Conservation (phyloP, 768 basidiomycete species). For the Amanita muscaria region DNA sequence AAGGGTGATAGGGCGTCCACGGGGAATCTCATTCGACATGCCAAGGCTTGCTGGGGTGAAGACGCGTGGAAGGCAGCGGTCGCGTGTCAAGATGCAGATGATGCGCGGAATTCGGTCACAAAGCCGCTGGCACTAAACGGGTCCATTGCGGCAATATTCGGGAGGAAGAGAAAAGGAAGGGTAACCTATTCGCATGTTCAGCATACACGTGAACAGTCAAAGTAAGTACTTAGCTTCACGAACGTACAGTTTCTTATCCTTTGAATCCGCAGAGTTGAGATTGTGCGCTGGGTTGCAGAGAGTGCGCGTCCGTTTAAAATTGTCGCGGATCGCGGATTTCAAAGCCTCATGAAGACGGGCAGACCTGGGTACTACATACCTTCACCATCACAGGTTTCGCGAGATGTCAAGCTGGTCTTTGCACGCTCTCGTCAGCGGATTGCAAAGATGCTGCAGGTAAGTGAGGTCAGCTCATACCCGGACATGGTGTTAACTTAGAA, state of each 20-base stretch:
- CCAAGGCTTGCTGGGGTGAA: no score
- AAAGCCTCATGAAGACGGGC: neutral
- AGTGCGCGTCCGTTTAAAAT: conserved; percentile 11
- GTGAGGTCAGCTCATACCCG: neutral
- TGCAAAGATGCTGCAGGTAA: conserved; percentile 18
- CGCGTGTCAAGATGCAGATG: no score
- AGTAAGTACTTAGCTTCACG: no score
- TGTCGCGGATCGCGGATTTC: conserved; percentile 8
- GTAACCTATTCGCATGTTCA: no score
- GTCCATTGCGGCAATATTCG: no score
- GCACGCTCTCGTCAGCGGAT: conserved; percentile 2
- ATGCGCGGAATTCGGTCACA: no score
- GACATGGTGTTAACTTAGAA: neutral
- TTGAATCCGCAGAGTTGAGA: conserved; percentile 23
- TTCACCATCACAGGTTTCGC: neutral
- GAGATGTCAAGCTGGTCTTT: conserved; percentile 10
- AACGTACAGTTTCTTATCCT: no score
- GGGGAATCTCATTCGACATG: conserved; percentile 20
- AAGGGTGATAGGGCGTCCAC: conserved; percentile 10
- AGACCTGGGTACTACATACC: neutral
- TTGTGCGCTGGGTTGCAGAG: conserved; percentile 22
- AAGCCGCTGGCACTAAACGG: no score
- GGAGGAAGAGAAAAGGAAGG: no score
- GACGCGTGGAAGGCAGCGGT: no score
- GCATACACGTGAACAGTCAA: no score